These are phyloP conservation scores for Sicyos edulis DNA, from an alignment of 306 rosid genomes.

Conservation along the genomic window DNA sequence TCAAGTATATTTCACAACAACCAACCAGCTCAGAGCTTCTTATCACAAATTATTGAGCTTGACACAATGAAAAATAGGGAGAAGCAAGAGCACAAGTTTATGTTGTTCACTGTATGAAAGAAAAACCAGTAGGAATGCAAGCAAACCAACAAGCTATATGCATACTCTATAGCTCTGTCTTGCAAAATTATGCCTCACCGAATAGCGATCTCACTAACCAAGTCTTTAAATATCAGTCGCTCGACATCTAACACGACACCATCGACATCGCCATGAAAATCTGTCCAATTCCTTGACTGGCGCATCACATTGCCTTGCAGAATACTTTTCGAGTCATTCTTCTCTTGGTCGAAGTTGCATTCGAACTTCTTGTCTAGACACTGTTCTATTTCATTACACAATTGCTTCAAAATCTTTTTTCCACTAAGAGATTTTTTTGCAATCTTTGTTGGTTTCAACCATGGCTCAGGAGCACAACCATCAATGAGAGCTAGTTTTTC, in stretches of 20 bases:
- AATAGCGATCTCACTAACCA: conserved; percentile 59
- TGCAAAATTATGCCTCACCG: background rate
- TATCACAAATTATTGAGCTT: conserved; percentile 14
- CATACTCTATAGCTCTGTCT: background rate
- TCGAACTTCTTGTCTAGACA: conserved; percentile 44
- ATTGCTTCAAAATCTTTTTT: conserved; percentile 77
- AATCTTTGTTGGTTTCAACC: conserved; percentile 51
- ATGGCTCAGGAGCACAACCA: conserved; percentile 39
- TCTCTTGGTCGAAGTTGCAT: conserved; percentile 40
- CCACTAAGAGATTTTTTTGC: conserved; percentile 51
- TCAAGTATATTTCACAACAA: background rate
- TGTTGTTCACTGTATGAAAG: conserved; percentile 5
- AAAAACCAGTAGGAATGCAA: background rate
- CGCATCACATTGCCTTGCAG: conserved; percentile 53
- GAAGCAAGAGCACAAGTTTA: background rate
- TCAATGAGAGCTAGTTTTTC: conserved; percentile 35
- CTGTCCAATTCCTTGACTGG: conserved; percentile 52
- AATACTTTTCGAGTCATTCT: conserved; percentile 36
- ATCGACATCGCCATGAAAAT: conserved; percentile 48
- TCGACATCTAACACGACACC: conserved; percentile 66
- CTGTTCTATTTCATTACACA: conserved; percentile 63
- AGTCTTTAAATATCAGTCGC: conserved; percentile 68
- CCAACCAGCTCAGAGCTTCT: conserved; percentile 4
- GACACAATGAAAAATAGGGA: background rate
- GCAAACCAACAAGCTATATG: conserved; percentile 6